Base-by-base conservation (phyloP, 352 stramenopile genomes). In the Pythium oligandrum region DNA sequence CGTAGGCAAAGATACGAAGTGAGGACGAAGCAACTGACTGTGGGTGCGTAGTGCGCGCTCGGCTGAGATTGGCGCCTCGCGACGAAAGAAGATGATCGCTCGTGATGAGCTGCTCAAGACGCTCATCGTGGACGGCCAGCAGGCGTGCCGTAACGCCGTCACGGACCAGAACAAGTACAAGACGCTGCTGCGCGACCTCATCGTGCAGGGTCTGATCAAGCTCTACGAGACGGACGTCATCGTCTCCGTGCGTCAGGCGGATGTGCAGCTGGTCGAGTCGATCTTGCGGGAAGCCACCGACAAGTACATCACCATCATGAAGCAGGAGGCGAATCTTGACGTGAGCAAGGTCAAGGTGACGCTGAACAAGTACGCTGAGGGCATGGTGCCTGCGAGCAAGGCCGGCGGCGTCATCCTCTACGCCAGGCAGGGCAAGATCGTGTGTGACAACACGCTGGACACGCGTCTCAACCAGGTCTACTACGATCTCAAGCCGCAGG, bases 161-260 rank as follows among this genome's bases (percentile, higher is more conserved):
- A 84, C 70, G 26, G 68, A 86, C 39, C 67, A 88, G 53, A 71
- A 61, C 38, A 97, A 98, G 74, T 98, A 98, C 78, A 89, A 94
- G 57, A 73, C 73, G 53, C 73, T 99, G 48, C 75, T 99, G 50
- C 90, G 97, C 58, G 95, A 98, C 52, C 74, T 99, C 8, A 98
- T 99, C 64, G 92, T 99, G 36, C 96, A 99, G 75, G 93, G 95
- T 17, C 80, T 99, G 37, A 98, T 99, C 73, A 99, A 99, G 78
- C 96, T 99, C 53, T 96, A 97, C 62, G 96, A 99, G 73, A 75
- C 88, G 31, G 89, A 98, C 11, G 88, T 99, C 37, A 80, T 90
- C 17, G 69, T 99, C 12, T 86, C 90, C 40, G 96, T 94, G 60
- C 90, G 96, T 62, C 60, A 76, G 35, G 84, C 95, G 66, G 96